A percentile compares a stretch with the other conserved stretches of the same genome.
Evolutionary conservation across 2,329 filamentous ascomycete genomes (phyloP).

Genomic region (Paraphaeosphaeria sporulosa): DNA sequence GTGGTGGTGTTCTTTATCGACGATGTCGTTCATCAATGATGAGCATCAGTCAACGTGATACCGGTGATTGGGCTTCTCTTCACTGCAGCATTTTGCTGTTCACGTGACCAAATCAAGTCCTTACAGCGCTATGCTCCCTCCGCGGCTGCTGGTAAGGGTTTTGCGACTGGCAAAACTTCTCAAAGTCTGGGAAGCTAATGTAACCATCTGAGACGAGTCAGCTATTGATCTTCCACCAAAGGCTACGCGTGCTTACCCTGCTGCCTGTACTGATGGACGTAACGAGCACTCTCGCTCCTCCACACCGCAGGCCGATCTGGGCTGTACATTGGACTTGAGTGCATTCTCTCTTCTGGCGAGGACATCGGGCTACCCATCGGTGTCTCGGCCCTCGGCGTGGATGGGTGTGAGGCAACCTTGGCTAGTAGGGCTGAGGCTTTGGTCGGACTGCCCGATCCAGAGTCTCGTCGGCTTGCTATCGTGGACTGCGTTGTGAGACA

Average conservation of each 20-base stretch:
- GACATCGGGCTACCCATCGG: conserved; percentile 40
- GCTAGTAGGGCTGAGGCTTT: conserved; percentile 53
- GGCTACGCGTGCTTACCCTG: conserved; percentile 41
- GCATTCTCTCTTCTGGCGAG: conserved; percentile 38
- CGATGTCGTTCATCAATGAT: conserved; percentile 7
- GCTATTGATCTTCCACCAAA: conserved; percentile 7
- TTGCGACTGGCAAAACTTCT: conserved; percentile 63
- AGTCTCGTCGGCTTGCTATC: conserved; percentile 50
- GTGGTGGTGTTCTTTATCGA: conserved; percentile 8
- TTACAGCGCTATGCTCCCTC: conserved; percentile 39
- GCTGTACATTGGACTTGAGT: conserved; percentile 36
- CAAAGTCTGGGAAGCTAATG: conserved; percentile 78
- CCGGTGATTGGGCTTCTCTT: conserved; percentile 12
- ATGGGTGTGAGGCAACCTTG: conserved; percentile 53
- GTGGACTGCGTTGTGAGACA: conserved; percentile 53
- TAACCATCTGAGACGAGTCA: conserved; percentile 60
- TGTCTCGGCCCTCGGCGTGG: conserved; percentile 48
- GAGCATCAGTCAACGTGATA: conserved; percentile 18
- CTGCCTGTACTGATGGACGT: conserved; percentile 46
- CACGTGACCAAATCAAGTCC: conserved; percentile 36
- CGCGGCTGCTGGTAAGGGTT: conserved; percentile 40
- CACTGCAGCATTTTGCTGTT: conserved; percentile 2
- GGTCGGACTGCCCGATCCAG: conserved; percentile 50
- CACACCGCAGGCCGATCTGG: conserved; percentile 42
- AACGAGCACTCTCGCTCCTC: conserved; percentile 48